Evolutionary conservation across 1,139 yeast genomes (phyloP), one percentile per base, ranked within the genome.

Genomic region (Kodamaea suecica): DNA sequence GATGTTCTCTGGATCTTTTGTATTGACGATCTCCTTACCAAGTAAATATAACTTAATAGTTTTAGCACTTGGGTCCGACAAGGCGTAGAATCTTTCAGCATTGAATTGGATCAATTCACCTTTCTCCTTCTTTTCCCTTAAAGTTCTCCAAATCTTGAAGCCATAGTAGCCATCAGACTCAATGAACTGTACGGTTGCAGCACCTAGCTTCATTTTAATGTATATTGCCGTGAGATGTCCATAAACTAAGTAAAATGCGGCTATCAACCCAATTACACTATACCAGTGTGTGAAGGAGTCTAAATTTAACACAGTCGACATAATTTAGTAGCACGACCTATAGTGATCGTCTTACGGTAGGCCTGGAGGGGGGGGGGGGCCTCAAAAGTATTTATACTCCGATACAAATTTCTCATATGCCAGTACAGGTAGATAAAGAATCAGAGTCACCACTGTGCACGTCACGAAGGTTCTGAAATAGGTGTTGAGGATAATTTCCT

Each of bases 11-110:
- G 59, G 57, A 20, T 53, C 56, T 6, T 34, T 39, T 16, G 57
- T 52, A 23, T 43, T 21, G 10, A 49, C 25, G 6, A 46, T 21
- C 4, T 33, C 25, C 14, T 31, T 33, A 4, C 52, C 55, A 12
- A 49, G 79, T 80, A 53, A 71, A 73, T 50, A 74, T n/a, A 33
- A 26, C 6, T 15, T n/a, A 9, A 25, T 25, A 10, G 41, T 38
- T 19, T 33, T 38, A 14, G 26, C 27, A 17, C 12, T 15, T 11
- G 26, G 27, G 16, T 31, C 33, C 19, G 28, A 26, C 6, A 26
- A 12, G 3, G 24, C 31, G 17, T 31, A 19, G 19, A 27, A 38
- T 17, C 37, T 29, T 5, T 23, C 23, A 15, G 23, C 26, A 4
- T 29, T 16, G 34, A 31, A 38, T 13, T 47, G 45, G 16, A 38